Base-by-base conservation (phyloP, 306 rosid species). In the Cucurbita maxima region DNA sequence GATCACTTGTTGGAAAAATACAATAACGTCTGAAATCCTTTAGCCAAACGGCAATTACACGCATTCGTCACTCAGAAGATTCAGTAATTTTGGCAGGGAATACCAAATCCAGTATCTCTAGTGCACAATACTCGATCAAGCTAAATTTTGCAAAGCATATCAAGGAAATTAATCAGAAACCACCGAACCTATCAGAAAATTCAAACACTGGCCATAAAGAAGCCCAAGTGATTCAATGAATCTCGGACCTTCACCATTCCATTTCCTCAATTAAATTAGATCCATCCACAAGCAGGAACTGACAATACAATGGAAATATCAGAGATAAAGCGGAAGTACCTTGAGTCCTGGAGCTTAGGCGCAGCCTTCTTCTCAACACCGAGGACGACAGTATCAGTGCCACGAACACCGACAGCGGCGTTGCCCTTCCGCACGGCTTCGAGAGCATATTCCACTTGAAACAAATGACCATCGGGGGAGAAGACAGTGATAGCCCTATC, bases 331-430 rank as follows among this genome's bases (percentile, higher is more conserved):
- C 15, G 20, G 13, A 70, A 56, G 66, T 41, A 86, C 99, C 99
- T 91, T 77, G 97, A 83, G 79, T 95, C 99, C 64, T 91, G 99
- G 22, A 95, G 99, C 61, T 91, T 95, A 45, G 96, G 96, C 12
- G 99, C 60, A 76, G 99, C 90, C 83, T 95, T 95, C 83, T 95
- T 95, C 83, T 95, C 99, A 43, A 95, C 99, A 55, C 99, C 97
- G 75, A 95, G 99, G 61, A 95, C 96, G 73, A 95, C 85, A 79
- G 91, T 95, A 54, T 95, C 99, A 73, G 92, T 81, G 75, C 99
- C 99, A 15, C 99, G 99, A 52, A 95, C 99, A 58, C 99, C 97
- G 58, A 95, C 99, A 84, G 99, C 97, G 77, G 99, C 99, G 91
- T 95, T 95, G 5, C 99, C 99, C 78, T 95, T 95, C 10, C 99